A percentile compares a stretch with the other conserved stretches of the same genome.
Conservation (phyloP, 805 yeast genomes). For the Teunomyces panamensis region DNA sequence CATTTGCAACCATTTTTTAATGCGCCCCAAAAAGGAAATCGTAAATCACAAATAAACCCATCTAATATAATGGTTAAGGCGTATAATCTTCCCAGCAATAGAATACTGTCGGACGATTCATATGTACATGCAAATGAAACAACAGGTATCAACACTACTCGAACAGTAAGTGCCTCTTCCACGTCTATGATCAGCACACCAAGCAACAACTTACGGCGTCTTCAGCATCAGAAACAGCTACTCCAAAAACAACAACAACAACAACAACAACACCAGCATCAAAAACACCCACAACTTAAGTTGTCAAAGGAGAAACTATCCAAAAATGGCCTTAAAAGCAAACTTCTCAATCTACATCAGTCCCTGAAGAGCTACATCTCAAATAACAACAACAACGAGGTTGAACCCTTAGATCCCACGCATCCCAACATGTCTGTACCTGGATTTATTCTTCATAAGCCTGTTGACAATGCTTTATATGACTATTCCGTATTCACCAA, state of each 20-base stretch:
- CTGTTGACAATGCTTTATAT: slow-evolving; percentile 29
- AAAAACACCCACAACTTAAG: slow-evolving; percentile 7
- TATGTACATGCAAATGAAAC: neutral
- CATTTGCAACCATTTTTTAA: slow-evolving; percentile 5
- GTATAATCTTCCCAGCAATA: slow-evolving; percentile 6
- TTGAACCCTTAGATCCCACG: slow-evolving; percentile 11
- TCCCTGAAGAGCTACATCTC: slow-evolving; percentile 25
- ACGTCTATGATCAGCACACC: slow-evolving; percentile 41
- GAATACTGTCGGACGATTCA: slow-evolving; percentile 5
- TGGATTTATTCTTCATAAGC: slow-evolving; percentile 30
- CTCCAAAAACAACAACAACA: slow-evolving; percentile 7
- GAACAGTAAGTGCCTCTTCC: slow-evolving; percentile 38
- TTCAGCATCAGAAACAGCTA: slow-evolving; percentile 23
- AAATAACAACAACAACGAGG: neutral
- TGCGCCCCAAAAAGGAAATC: slow-evolving; percentile 2
- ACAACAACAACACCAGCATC: slow-evolving; percentile 8
- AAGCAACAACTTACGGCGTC: slow-evolving; percentile 36
- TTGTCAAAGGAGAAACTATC: slow-evolving; percentile 12
- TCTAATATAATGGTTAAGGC: neutral
- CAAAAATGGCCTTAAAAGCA: slow-evolving; percentile 32
- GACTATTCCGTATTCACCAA: slow-evolving; percentile 37
- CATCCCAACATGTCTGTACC: slow-evolving; percentile 16
- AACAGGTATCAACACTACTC: slow-evolving; percentile 16
- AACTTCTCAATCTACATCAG: slow-evolving; percentile 37
- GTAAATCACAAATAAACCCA: neutral